phyloP scores from a whole-genome alignment of 106 monocot species.

The Acanthochlamys bracteata region DNA sequence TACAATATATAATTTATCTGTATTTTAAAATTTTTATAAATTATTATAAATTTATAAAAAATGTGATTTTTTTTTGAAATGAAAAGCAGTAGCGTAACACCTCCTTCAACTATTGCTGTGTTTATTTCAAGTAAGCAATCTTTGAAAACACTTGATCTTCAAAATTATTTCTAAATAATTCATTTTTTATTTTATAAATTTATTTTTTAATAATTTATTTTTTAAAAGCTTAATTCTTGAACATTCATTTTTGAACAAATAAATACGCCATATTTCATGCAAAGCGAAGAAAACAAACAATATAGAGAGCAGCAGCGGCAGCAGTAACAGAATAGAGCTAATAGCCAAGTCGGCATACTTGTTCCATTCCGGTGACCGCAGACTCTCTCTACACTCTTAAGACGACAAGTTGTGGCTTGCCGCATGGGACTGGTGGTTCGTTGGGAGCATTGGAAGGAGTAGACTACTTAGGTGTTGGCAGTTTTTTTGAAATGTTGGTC shows the following conservation, averaged over 20 bases:
- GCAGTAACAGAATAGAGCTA: conserved; percentile 3
- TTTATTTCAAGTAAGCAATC: background rate
- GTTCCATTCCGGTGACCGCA: conserved; percentile 63
- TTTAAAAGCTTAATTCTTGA: no score
- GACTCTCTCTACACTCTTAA: conserved; percentile 67
- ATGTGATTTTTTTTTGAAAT: no score
- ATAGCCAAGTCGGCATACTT: conserved; percentile 31
- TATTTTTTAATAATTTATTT: no score
- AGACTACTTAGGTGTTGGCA: conserved; percentile 66
- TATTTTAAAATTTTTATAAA: no score
- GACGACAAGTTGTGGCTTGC: conserved; percentile 90
- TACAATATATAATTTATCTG: no score
- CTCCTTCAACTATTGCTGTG: no score
- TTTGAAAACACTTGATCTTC: background rate
- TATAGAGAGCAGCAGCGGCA: background rate
- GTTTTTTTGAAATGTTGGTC: conserved; percentile 61
- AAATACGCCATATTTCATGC: conserved; percentile 7
- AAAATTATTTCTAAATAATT: background rate
- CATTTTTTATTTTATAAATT: no score
- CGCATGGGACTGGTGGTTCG: conserved; percentile 60
- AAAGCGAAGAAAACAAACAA: conserved; percentile 25
- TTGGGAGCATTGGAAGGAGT: conserved; percentile 75
- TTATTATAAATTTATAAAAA: no score
- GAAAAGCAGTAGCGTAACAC: no score
- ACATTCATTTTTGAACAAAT: no score